Evolutionary conservation across 2,329 filamentous ascomycete genomes (phyloP), one percentile per base, ranked within the genome.

Genomic region (Fusarium coffeatum): DNA sequence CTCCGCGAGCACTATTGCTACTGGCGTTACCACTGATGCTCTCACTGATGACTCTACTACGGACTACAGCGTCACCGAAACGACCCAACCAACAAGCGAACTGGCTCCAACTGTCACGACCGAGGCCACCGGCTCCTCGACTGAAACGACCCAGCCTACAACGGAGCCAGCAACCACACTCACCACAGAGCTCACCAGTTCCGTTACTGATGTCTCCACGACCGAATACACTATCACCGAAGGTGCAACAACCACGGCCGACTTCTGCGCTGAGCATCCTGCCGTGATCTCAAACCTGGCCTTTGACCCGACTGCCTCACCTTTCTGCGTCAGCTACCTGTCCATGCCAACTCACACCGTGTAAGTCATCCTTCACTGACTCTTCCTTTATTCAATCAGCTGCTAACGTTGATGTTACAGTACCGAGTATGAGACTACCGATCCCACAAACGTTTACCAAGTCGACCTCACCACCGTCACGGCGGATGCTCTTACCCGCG

Each of bases 311-410:
- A n/a, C 16, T n/a, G 28, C 42, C 3, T 55, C 53, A 8, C 42
- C 42, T 11, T 55, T 55, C 11, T 55, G 42, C n/a, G 23, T 55
- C 10, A 49, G 53, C 23, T 55, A 49, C 8, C 22, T 55, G 2
- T 55, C 53, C 8, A 20, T 55, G 23, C 10, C 30, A 8, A 28
- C 42, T 15, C 30, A 55, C 9, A 15, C 10, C 6, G 34, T 49
- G 42, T 37, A 37, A 28, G 28, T 8, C 28, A n/a, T n/a, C n/a
- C n/a, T n/a, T n/a, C n/a, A n/a, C n/a, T n/a, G n/a, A n/a, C n/a
- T n/a, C n/a, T n/a, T n/a, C n/a, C n/a, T n/a, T n/a, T n/a, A n/a
- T n/a, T n/a, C n/a, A n/a, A n/a, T n/a, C n/a, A n/a, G n/a, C 8
- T 1, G 5, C 50, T 45, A 0, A 25, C 22, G 2, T 0, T 18